These are phyloP conservation scores for Alopecurus myosuroides DNA, from an alignment of 176 grass and related monocot species.

Conservation along the genomic window DNA sequence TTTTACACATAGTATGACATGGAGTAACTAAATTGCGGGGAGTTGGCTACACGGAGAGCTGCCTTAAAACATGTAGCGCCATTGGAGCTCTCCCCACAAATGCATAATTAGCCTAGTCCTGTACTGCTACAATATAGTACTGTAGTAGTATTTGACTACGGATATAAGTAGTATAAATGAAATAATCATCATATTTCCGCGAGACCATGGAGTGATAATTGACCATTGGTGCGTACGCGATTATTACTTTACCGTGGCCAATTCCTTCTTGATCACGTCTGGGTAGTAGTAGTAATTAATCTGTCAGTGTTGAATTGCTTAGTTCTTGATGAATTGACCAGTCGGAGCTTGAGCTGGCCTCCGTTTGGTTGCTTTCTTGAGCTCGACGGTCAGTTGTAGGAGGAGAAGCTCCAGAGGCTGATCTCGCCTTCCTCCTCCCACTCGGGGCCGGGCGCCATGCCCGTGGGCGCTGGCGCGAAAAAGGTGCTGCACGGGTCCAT, in stretches of 20 bases:
- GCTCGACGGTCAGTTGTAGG: no score
- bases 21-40: no score
- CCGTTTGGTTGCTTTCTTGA: not conserved
- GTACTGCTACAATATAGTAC: not conserved
- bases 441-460: constrained; percentile 29
- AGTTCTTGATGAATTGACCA: not conserved
- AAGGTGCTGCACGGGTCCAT: constrained; percentile 58
- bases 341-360: not conserved
- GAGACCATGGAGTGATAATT: not conserved
- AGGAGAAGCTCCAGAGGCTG: constrained; percentile 86
- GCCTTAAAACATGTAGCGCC: constrained; percentile 96
- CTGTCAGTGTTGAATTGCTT: constrained; percentile 17
- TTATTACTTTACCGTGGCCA: constrained; percentile 38
- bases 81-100: constrained; percentile 31
- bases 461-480: constrained; percentile 43
- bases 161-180: constrained; percentile 18
- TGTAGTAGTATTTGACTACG: constrained; percentile 6
- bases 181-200: constrained; percentile 16
- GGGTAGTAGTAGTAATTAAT: constrained; percentile 13
- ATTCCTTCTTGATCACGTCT: constrained; percentile 22
- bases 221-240: not conserved
- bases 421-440: constrained; percentile 82
- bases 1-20: constrained; percentile 39
- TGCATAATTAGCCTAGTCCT: constrained; percentile 32
- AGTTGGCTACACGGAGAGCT: constrained; percentile 46